Base-by-base conservation (phyloP, 352 stramenopile genomes). In the Peronospora belbahrii region DNA sequence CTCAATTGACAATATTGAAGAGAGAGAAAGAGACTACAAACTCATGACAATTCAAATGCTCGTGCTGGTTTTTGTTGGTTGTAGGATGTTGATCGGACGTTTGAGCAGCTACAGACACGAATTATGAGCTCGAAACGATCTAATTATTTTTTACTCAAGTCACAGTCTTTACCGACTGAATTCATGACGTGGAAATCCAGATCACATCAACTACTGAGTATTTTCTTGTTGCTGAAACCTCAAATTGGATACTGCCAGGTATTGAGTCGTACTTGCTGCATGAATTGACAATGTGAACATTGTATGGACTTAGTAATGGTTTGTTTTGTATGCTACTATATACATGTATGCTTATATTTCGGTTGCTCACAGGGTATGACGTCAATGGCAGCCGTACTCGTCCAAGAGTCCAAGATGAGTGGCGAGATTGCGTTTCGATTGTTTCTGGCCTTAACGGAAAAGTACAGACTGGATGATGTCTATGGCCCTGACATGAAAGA, bases 241-340 rank as follows among this genome's bases (percentile, higher is more conserved):
- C 67, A 78, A 42, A 70, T 75, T 28, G 64, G 67, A 27, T 78
- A 78, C 37, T 78, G 67, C 32, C 67, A 77, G 63, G 63, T 70
- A 40, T 32, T n/a, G 8, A 39, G 13, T 5, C 23, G 6, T 27
- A 27, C 23, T 27, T 27, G n/a, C n/a, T 27, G 1, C 0, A 4
- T 27, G 23, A 9, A 9, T 27, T 27, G 23, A 27, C 5, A 27
- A 6, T 4, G 23, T 4, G n/a, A n/a, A n/a, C n/a, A n/a, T n/a
- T n/a, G n/a, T n/a, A n/a, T n/a, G n/a, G n/a, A n/a, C n/a, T n/a
- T n/a, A n/a, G n/a, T n/a, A n/a, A n/a, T n/a, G n/a, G n/a, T n/a
- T n/a, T n/a, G n/a, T n/a, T n/a, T n/a, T n/a, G n/a, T n/a, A n/a
- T n/a, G n/a, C n/a, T n/a, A n/a, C n/a, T n/a, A n/a, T n/a, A n/a